A percentile compares a stretch with the other conserved stretches of the same genome.
Evolutionary conservation across 116 monocot species (phyloP).

Genomic region (Thalassia testudinum): DNA sequence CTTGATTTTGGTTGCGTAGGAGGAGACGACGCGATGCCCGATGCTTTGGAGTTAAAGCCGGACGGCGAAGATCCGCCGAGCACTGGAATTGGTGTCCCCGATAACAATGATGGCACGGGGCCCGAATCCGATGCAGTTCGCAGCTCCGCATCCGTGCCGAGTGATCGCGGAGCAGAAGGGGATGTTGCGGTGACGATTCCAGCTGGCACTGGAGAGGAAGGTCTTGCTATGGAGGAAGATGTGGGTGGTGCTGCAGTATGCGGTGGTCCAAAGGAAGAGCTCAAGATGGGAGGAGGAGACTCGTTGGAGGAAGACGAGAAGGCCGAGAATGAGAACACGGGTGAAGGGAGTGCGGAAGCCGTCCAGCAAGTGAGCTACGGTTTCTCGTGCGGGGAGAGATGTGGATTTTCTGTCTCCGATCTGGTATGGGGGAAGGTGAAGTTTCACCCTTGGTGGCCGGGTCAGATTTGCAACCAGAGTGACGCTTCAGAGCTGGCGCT

Average conservation of each 20-base stretch:
- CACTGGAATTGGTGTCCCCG: too few relatives aligned
- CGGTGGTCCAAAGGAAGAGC: neutral
- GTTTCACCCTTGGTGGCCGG: slow-evolving; percentile 92
- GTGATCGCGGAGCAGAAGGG: neutral
- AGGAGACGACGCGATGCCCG: neutral
- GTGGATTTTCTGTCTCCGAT: slow-evolving; percentile 24
- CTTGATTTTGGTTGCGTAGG: neutral
- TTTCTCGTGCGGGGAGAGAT: neutral
- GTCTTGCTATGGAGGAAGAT: too few relatives aligned
- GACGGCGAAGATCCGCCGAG: too few relatives aligned
- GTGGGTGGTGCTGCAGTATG: too few relatives aligned
- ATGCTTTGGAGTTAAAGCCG: neutral
- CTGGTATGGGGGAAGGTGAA: slow-evolving; percentile 83
- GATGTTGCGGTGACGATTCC: neutral
- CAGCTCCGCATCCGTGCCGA: neutral
- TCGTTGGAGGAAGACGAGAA: neutral
- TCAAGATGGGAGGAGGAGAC: neutral
- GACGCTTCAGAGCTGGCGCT: slow-evolving; percentile 54
- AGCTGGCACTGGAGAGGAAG: too few relatives aligned
- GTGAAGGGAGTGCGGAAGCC: neutral
- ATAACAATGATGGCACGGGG: too few relatives aligned
- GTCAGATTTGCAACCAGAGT: slow-evolving; percentile 46
- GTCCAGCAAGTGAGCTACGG: neutral
- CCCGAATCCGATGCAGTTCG: too few relatives aligned
- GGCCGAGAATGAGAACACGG: neutral